Base-by-base conservation (phyloP, 768 basidiomycete genomes). In the Boletus edulis region DNA sequence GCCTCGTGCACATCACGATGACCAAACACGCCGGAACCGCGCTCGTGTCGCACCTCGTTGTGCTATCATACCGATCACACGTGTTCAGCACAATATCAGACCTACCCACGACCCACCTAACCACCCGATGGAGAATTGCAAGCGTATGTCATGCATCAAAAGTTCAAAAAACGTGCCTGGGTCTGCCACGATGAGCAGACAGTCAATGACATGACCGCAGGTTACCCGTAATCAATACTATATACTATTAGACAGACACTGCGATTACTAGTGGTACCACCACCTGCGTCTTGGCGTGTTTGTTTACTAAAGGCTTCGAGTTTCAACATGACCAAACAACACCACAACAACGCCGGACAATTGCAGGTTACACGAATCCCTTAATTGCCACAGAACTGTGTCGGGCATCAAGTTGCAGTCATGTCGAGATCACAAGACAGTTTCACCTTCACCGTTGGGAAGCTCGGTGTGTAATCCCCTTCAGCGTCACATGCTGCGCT, bases 361-460 rank as follows among this genome's bases (percentile, higher is more conserved):
- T 22, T 13, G 17, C 32, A 42, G 40, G 38, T 20, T 20, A 18
- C 32, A 22, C 42, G 22, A 51, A 37, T 24, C 39, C 44, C 49
- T 29, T 52, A 49, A 49, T 43, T 18, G 42, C 45, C 41, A 51
- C 20, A 32, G 41, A 24, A 24, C 0, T 4, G 22, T 24, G 22
- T 24, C 22, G 22, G 39, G 40, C 56, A 56, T 37, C 15, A n/a
- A 44, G 54, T 54, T 39, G 46, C 59, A 58, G 52, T 34, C 44
- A 76, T 74, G 74, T 59, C 64, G 24, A 71, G 69, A 52, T 62
- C 76, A 24, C 73, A 76, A 54, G 89, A 91, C 42, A 87, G 85
- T 70, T 91, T 90, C 67, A 93, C 83, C 17, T 98, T 97, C 62
- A 97, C 94, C 0, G 91, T 98, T 11, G 94, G 94, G 51, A 98